These are phyloP conservation scores for Endocarpon pusillum DNA, from an alignment of 495 filamentous ascomycete species.

Conservation along the genomic window DNA sequence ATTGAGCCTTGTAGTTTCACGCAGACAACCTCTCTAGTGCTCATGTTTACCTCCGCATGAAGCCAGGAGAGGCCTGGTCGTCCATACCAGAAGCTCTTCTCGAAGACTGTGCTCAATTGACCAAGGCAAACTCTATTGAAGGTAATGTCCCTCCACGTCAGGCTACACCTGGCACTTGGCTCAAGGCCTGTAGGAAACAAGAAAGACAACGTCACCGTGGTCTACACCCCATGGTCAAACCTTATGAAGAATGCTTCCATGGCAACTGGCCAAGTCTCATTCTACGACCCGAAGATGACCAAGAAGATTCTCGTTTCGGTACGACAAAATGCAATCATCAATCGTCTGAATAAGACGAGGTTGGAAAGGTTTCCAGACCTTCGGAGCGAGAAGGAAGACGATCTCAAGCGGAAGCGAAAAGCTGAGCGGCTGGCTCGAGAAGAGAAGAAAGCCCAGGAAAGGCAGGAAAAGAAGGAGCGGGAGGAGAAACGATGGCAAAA, in stretches of 20 bases:
- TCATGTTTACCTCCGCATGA: constrained; percentile 82
- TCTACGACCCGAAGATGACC: constrained; percentile 76
- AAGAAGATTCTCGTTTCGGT: constrained; percentile 57
- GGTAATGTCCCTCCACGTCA: constrained; percentile 27
- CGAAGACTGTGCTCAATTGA: constrained; percentile 80
- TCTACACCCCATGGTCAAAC: constrained; percentile 97
- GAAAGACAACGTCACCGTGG: constrained; percentile 89
- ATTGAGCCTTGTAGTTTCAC: constrained; percentile 93
- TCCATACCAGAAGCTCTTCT: constrained; percentile 57
- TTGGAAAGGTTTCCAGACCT: constrained; percentile 75
- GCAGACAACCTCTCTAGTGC: constrained; percentile 94
- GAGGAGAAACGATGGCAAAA: constrained; percentile 83
- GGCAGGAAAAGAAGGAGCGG: constrained; percentile 54
- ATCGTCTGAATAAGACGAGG: constrained; percentile 91
- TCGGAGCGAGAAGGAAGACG: constrained; percentile 57
- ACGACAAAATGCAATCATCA: constrained; percentile 78
- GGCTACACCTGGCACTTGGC: neutral
- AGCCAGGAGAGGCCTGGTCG: constrained; percentile 73
- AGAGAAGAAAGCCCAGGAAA: constrained; percentile 67
- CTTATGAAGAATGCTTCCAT: constrained; percentile 91
- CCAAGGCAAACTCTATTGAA: constrained; percentile 97
- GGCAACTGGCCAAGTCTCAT: constrained; percentile 87
- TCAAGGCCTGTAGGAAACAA: constrained; percentile 54
- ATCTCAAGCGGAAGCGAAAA: constrained; percentile 46
- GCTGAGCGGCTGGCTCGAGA: constrained; percentile 49